Base-by-base conservation (phyloP, 2,329 filamentous ascomycete genomes). In the Eutypella sp. region DNA sequence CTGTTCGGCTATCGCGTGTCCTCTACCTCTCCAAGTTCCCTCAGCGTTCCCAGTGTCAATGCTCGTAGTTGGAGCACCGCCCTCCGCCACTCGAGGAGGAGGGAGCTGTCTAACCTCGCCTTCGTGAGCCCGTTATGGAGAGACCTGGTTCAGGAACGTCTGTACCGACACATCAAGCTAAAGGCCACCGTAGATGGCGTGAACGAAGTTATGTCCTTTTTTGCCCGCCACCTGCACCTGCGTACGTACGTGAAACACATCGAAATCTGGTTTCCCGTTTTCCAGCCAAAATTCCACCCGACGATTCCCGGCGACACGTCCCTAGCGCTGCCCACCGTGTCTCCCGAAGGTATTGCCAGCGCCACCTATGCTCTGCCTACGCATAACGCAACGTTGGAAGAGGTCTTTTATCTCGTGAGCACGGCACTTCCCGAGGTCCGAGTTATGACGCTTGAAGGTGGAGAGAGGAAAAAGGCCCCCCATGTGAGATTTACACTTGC, bases 221-320 rank as follows among this genome's bases (percentile, higher is more conserved):
- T 89, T 53, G 63, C 67, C 15, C 53, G 65, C 9, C 74, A 82
- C 48, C 69, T 74, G 23, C 78, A 86, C 56, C 74, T 89, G 5
- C 74, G 78, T 18, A 55, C 66, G 8, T 81, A 87, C 54, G 80
- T 89, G 48, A 82, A 81, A 53, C 85, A 89, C 57, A 76, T 89
- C 48, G 85, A 89, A 64, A 74, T 89, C 36, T 89, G 85, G 84
- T 86, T 89, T 50, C 85, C 86, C 3, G 84, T 89, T 34, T 89
- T 85, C 56, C 76, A 83, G 53, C 79, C 78, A 18, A 76, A 74
- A 46, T 70, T 72, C 47, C 66, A 70, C 9, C 66, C 73, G 5
- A 57, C 68, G 34, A 65, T 69, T 4, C 53, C 70, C 18, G 69
- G 71, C 15, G 69, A 70, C 34, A 69, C 67, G 1, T 58, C 63